These are phyloP conservation scores for Scleroderma citrinum DNA, from an alignment of 768 basidiomycete species.

Conservation along the genomic window DNA sequence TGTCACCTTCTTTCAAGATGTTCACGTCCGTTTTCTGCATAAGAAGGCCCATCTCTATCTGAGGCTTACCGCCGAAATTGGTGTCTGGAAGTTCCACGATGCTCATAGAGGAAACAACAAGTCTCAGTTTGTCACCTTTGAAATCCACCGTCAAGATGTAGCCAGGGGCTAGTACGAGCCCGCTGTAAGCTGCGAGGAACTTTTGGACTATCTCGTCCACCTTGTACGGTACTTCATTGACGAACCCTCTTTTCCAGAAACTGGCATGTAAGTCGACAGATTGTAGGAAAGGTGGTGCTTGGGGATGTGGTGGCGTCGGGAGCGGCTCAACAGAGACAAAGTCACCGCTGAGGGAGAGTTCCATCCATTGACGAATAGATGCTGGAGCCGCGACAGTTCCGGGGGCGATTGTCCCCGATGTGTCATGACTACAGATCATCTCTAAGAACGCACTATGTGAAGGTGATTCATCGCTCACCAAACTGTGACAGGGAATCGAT, in stretches of 20 bases:
- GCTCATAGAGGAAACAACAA: slow-evolving; percentile 53
- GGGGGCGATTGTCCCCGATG: slow-evolving; percentile 61
- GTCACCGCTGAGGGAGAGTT: slow-evolving; percentile 75
- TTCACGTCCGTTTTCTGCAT: slow-evolving; percentile 92
- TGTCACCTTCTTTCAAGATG: slow-evolving; percentile 77
- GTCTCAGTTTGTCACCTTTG: slow-evolving; percentile 78
- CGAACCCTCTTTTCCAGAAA: slow-evolving; percentile 48
- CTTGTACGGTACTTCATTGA: slow-evolving; percentile 67
- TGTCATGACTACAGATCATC: slow-evolving; percentile 56
- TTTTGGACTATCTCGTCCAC: slow-evolving; percentile 79
- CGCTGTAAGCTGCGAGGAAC: slow-evolving; percentile 71
- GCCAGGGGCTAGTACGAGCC: slow-evolving; percentile 61
- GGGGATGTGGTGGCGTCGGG: slow-evolving; percentile 39
- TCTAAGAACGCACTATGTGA: slow-evolving; percentile 20
- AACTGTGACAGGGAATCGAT: slow-evolving; percentile 63
- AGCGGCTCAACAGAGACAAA: slow-evolving; percentile 64
- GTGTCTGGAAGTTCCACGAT: slow-evolving; percentile 58
- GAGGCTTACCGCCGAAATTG: slow-evolving; percentile 28
- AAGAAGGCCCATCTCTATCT: slow-evolving; percentile 58
- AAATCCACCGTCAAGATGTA: slow-evolving; percentile 82
- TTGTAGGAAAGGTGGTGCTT: slow-evolving; percentile 60
- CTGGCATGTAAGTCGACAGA: slow-evolving; percentile 78
- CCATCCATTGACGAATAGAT: slow-evolving; percentile 85
- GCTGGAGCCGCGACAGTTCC: slow-evolving; percentile 73
- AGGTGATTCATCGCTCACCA: slow-evolving; percentile 43